phyloP scores from a whole-genome alignment of 176 grass and related monocot genomes.

The Ampelocalamus luodianensis region DNA sequence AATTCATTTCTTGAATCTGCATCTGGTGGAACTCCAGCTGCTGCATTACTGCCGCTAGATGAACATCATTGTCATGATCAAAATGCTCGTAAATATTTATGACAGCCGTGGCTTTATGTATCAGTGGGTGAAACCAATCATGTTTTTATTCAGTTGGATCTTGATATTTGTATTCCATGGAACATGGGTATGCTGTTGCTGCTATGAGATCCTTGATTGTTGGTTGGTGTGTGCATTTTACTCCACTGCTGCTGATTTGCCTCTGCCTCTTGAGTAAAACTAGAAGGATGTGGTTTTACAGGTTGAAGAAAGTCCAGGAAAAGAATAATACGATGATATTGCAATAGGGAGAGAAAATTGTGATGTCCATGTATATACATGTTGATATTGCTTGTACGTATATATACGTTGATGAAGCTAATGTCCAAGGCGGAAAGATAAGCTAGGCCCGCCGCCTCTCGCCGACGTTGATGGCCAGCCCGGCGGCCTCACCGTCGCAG shows the following conservation, averaged over 20 bases:
- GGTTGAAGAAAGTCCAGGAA: not conserved
- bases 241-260: not conserved
- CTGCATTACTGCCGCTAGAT: not conserved
- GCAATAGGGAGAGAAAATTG: not conserved
- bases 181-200: not conserved
- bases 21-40: constrained; percentile 17
- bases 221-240: not conserved
- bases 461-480: not conserved
- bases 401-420: not conserved
- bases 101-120: constrained; percentile 24
- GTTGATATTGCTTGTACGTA: not conserved
- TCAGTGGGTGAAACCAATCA: constrained; percentile 9
- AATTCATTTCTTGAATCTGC: constrained; percentile 41
- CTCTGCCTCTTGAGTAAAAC: not conserved
- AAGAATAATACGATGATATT: not conserved
- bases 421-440: not conserved
- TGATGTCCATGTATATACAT: not conserved
- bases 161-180: constrained; percentile 8
- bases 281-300: not conserved
- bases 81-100: not conserved
- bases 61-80: not conserved
- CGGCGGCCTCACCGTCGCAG: not conserved
- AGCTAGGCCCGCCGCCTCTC: not conserved
- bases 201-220: not conserved
- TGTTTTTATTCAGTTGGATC: constrained; percentile 20